Percentiles rank a stretch among this genome's conserved stretches.
phyloP scores from a whole-genome alignment of 2,329 filamentous ascomycete genomes.

The Monilinia laxa region DNA sequence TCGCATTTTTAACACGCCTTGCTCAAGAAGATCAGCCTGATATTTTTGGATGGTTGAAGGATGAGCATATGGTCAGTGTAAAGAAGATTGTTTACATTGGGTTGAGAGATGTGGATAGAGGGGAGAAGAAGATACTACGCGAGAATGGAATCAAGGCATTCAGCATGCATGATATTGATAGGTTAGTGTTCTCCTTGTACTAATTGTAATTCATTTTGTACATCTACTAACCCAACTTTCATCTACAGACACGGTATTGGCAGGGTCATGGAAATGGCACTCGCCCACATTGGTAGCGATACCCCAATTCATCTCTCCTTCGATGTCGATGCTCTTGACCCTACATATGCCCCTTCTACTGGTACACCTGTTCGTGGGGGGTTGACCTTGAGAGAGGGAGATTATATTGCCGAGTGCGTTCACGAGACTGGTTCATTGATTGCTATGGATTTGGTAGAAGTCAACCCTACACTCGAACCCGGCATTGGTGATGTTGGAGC shows the following conservation, averaged over 20 bases:
- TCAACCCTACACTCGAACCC: conserved; percentile 70
- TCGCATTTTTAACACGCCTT: conserved; percentile 85
- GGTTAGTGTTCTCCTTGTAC: conserved; percentile 49
- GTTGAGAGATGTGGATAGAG: conserved; percentile 85
- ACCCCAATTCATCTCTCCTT: conserved; percentile 97
- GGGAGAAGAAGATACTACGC: conserved; percentile 86
- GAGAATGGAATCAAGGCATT: conserved; percentile 94
- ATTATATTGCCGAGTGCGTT: conserved; percentile 90
- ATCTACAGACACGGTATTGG: conserved; percentile 78
- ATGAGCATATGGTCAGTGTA: conserved; percentile 66
- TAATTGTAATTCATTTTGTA: conserved; percentile 8
- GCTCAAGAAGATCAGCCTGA: conserved; percentile 73
- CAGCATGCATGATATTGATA: conserved; percentile 97
- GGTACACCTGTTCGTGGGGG: conserved; percentile 93
- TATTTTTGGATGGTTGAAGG: conserved; percentile 85
- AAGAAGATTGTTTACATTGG: conserved; percentile 97
- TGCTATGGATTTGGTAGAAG: conserved; percentile 79
- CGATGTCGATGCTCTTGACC: conserved; percentile 94
- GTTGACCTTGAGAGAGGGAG: conserved; percentile 88
- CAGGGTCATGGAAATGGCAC: conserved; percentile 95
- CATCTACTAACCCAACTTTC: background rate
- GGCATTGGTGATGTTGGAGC: conserved; percentile 60
- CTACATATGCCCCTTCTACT: conserved; percentile 93
- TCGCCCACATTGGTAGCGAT: conserved; percentile 90
- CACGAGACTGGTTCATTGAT: conserved; percentile 77